phyloP scores from a whole-genome alignment of 129 eudicot genomes.

The Arctium lappa region DNA sequence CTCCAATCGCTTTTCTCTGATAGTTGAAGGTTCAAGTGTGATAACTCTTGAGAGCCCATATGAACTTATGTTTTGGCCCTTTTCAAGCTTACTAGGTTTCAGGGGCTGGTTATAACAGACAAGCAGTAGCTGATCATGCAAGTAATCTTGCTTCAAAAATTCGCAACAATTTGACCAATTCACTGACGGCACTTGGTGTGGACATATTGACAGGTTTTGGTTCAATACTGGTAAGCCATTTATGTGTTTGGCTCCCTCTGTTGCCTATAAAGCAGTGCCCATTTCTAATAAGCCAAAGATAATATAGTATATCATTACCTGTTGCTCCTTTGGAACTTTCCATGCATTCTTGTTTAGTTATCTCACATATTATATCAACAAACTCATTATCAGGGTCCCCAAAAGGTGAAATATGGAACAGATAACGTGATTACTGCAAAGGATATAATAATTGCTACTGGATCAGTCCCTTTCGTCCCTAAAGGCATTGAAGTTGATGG shows the following conservation, averaged over 20 bases:
- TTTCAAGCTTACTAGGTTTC: constrained; percentile 56
- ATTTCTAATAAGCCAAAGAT: neutral
- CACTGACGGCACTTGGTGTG: constrained; percentile 80
- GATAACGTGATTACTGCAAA: constrained; percentile 65
- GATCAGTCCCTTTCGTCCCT: constrained; percentile 88
- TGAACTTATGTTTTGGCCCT: constrained; percentile 11
- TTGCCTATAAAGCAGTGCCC: neutral
- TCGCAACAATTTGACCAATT: constrained; percentile 75
- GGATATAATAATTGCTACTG: constrained; percentile 92
- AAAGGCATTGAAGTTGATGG: constrained; percentile 96
- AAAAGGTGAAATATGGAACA: constrained; percentile 70
- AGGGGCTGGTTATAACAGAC: constrained; percentile 85
- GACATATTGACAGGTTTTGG: constrained; percentile 95
- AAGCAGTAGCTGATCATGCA: constrained; percentile 92
- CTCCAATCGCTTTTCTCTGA: neutral
- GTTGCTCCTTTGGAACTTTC: constrained; percentile 5
- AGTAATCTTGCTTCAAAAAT: constrained; percentile 83
- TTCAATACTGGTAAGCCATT: constrained; percentile 61
- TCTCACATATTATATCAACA: neutral
- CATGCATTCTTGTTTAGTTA: neutral
- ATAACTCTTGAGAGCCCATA: neutral
- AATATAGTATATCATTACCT: neutral
- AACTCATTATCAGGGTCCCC: constrained; percentile 66
- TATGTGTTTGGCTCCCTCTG: neutral
- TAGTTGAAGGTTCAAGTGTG: neutral